Base-by-base conservation (phyloP, 176 grass and related monocot species). In the Avena sativa region DNA sequence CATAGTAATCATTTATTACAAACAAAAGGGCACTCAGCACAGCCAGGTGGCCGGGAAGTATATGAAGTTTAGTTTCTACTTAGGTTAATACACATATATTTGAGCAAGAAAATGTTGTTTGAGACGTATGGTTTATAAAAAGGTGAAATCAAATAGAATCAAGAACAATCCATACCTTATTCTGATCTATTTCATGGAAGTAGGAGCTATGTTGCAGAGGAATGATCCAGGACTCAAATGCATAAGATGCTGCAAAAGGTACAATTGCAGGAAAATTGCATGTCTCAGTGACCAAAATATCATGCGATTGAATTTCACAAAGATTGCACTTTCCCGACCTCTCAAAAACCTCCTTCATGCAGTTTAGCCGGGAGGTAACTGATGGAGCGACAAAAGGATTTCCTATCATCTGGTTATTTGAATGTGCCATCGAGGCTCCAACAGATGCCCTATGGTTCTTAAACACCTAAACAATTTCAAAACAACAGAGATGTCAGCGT, bases 151-250 rank as follows among this genome's bases (percentile, higher is more conserved):
- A 23, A 76, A 60, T 1, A 30, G 25, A 61, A 64, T 84, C 50
- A 77, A 12, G 43, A 62, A 25, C 1, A 61, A 6, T 36, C 15
- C 7, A 19, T 89, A 98, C 96, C 90, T 93, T 94, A 60, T 92
- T 88, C 34, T 82, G 30, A 62, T 96, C 94, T 65, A 96, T 89
- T 76, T 96, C 89, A 93, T 98, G 94, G 78, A 98, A 98, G 88
- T 89, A 89, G 55, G 90, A 51, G 62, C 63, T 78, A 71, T 99
- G 97, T 64, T 90, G 85, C 58, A 23, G 87, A 68, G 97, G 97
- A 55, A 98, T 79, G 72, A 98, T 96, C 97, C 97, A 98, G 57
- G 90, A 86, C 85, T 96, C 97, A 61, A 98, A 98, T 83, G 94
- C 86, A 91, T 98, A 96, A 72, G 87, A 93, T 58, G 97, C 92